Percentiles rank a stretch among this genome's conserved stretches.
These are phyloP conservation scores for Globisporangium emineosum DNA, from an alignment of 352 stramenopile genomes.

Conservation along the genomic window DNA sequence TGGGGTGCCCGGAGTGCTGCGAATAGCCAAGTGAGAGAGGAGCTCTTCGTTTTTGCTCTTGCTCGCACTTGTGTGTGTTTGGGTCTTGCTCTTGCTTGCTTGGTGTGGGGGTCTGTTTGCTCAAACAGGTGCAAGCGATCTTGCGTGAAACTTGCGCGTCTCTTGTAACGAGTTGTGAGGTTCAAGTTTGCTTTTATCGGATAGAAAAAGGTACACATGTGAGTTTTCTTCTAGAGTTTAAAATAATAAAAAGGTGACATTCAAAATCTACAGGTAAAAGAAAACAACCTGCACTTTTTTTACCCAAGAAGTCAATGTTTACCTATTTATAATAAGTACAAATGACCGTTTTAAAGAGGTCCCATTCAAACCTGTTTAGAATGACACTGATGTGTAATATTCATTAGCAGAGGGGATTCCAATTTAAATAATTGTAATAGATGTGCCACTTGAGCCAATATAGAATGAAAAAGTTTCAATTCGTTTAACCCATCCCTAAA, in stretches of 20 bases:
- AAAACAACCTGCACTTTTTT: no score
- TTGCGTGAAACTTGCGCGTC: neutral
- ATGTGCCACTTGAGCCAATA: no score
- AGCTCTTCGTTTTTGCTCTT: neutral
- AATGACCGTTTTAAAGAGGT: no score
- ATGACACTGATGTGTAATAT: no score
- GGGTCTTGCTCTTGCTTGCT: neutral
- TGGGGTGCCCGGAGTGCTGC: neutral
- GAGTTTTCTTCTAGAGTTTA: neutral
- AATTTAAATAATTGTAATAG: no score
- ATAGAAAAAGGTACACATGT: neutral
- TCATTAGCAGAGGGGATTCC: neutral
- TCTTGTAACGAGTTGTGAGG: neutral
- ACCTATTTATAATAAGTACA: neutral
- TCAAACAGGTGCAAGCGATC: conserved; percentile 11
- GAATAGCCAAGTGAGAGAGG: conserved; percentile 15
- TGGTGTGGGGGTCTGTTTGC: conserved; percentile 1
- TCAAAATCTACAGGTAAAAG: no score
- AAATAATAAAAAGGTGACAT: no score
- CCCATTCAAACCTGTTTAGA: no score
- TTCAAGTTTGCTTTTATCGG: neutral
- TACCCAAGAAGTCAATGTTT: no score
- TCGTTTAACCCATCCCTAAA: no score
- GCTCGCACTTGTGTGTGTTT: neutral
- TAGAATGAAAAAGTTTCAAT: no score